These are phyloP conservation scores for Penicillium freii DNA, from an alignment of 2,329 filamentous ascomycete genomes.

Conservation along the genomic window DNA sequence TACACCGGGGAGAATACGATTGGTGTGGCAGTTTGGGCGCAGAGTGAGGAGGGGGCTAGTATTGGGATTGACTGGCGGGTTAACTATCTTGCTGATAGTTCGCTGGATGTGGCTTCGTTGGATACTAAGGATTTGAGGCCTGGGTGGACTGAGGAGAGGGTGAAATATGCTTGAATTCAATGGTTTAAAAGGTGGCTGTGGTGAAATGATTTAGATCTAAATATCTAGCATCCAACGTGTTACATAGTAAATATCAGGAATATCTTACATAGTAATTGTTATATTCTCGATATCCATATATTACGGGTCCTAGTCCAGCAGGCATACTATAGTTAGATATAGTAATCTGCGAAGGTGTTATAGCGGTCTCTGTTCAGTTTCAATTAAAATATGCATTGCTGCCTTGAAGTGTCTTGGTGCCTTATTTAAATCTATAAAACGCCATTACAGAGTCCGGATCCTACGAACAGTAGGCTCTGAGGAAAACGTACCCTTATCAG, in stretches of 20 bases:
- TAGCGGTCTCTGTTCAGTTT: too few species aligned
- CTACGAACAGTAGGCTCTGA: too few species aligned
- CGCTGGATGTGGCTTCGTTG: conserved; percentile 51
- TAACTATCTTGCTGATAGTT: conserved; percentile 54
- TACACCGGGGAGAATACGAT: conserved; percentile 60
- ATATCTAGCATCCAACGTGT: not conserved
- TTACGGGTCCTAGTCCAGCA: not conserved
- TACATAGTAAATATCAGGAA: not conserved
- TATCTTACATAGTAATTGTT: not conserved
- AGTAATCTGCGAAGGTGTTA: too few species aligned
- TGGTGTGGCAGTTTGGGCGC: conserved; percentile 59
- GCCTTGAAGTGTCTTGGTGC: too few species aligned
- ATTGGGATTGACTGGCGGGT: conserved; percentile 52
- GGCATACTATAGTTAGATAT: not conserved
- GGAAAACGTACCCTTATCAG: too few species aligned
- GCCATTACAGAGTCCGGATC: too few species aligned
- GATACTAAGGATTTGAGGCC: conserved; percentile 52
- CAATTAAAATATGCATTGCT: too few species aligned
- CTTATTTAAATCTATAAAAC: too few species aligned
- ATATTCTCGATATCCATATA: not conserved
- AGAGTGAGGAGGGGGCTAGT: conserved; percentile 52
- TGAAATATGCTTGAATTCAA: conserved; percentile 36
- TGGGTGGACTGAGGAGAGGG: conserved; percentile 45
- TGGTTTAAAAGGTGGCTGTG: too few species aligned
- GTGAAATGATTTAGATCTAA: not conserved